Percentiles rank a stretch among this genome's conserved stretches.
Evolutionary conservation across 164 flowering plant species (phyloP).

Genomic region (Magnolia sinica): DNA sequence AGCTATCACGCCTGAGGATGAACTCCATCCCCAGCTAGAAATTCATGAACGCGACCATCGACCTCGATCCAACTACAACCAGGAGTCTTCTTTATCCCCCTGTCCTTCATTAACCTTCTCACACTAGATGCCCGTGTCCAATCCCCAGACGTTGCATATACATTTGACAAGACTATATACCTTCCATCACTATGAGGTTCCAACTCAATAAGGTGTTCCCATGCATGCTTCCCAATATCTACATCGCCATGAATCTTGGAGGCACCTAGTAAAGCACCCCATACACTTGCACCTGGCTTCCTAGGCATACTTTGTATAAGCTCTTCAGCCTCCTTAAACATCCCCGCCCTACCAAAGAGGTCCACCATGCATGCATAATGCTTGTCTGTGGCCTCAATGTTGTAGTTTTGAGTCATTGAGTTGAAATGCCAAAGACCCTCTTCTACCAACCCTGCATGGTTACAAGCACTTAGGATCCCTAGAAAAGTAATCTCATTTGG

Average conservation of each 20-base stretch:
- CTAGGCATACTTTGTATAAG: conserved; percentile 16
- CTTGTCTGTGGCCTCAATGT: conserved; percentile 14
- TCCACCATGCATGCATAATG: conserved; percentile 26
- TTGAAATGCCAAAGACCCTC: conserved; percentile 17
- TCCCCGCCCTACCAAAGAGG: conserved; percentile 21
- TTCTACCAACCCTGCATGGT: conserved; percentile 20
- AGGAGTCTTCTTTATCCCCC: conserved; percentile 15
- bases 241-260: conserved; percentile 16
- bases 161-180: conserved; percentile 15
- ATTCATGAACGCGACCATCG: conserved; percentile 18
- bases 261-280: conserved; percentile 24
- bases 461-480: conserved; percentile 18
- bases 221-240: conserved; percentile 17
- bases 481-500: conserved; percentile 24
- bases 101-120: conserved; percentile 14
- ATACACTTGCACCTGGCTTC: conserved; percentile 21
- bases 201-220: conserved; percentile 11
- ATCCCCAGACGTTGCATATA: conserved; percentile 18
- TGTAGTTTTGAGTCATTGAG: conserved; percentile 14
- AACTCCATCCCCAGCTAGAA: conserved; percentile 1
- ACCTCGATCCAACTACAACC: conserved; percentile 29
- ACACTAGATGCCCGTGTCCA: conserved; percentile 17
- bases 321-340: conserved; percentile 13
- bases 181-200: conserved; percentile 20
- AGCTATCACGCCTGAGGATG: conserved; percentile 6